Percentiles rank a stretch among this genome's conserved stretches.
phyloP scores from a whole-genome alignment of 371 early-diverging fungal species.

The Syncephalis plumigaleata region DNA sequence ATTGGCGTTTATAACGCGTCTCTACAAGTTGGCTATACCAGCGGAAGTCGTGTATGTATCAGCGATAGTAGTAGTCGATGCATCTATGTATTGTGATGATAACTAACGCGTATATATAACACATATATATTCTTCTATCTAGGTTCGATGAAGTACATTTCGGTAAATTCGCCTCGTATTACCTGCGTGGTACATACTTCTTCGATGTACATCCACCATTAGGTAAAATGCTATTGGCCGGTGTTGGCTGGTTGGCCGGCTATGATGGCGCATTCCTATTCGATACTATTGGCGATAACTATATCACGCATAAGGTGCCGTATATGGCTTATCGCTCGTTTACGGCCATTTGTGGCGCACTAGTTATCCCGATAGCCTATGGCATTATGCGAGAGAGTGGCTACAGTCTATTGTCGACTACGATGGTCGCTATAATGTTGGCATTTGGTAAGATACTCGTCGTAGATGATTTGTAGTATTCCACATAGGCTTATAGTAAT shows the following conservation, averaged over 20 bases:
- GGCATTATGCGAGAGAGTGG: constrained; percentile 75
- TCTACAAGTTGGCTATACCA: constrained; percentile 42
- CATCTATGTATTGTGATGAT: background rate
- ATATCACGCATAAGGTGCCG: constrained; percentile 75
- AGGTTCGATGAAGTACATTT: constrained; percentile 95
- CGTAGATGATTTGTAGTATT: background rate
- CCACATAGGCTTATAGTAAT: background rate
- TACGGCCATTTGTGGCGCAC: constrained; percentile 66
- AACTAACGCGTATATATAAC: too few species aligned
- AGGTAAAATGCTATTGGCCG: constrained; percentile 91
- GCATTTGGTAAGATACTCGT: constrained; percentile 72
- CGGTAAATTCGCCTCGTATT: constrained; percentile 96
- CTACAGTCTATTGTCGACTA: constrained; percentile 54
- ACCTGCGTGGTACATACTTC: constrained; percentile 79
- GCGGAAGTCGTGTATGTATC: constrained; percentile 47
- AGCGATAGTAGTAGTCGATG: background rate
- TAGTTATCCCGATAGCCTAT: constrained; percentile 62
- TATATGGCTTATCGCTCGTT: constrained; percentile 66
- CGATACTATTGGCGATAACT: constrained; percentile 84
- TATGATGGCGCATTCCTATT: constrained; percentile 91
- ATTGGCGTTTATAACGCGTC: constrained; percentile 28
- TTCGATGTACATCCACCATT: constrained; percentile 99
- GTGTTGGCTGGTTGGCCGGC: constrained; percentile 64
- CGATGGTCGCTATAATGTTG: constrained; percentile 57
- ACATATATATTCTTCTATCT: background rate